Conservation (phyloP, 202 grass and related monocot species). For the Hordeum pubiflorum region DNA sequence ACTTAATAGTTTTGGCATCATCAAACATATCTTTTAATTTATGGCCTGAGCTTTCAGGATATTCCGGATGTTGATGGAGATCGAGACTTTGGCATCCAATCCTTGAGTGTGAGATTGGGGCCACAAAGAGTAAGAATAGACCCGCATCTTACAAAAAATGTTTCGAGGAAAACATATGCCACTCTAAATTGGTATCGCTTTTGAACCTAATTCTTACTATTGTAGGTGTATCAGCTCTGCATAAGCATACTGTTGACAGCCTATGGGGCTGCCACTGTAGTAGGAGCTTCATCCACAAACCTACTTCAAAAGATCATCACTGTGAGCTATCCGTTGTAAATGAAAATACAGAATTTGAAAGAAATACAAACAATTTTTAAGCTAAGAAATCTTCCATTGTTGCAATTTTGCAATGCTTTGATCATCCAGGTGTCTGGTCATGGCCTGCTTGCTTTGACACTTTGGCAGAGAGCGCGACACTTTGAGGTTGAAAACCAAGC, state of each 20-base stretch:
- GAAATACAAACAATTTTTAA: neutral
- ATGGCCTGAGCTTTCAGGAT: conserved; percentile 44
- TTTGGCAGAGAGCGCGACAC: conserved; percentile 35
- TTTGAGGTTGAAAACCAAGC: conserved; percentile 38
- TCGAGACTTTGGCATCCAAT: conserved; percentile 63
- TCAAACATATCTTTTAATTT: neutral
- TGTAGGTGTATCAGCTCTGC: conserved; percentile 80
- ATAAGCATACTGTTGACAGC: conserved; percentile 60
- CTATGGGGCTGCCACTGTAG: conserved; percentile 51
- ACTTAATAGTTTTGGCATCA: neutral
- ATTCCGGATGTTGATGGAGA: conserved; percentile 85
- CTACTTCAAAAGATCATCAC: conserved; percentile 31
- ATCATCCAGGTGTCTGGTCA: conserved; percentile 54
- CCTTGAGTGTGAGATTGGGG: conserved; percentile 60
- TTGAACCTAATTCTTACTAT: neutral
- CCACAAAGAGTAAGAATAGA: conserved; percentile 43
- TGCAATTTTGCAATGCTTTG: neutral
- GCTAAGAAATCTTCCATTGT: neutral
- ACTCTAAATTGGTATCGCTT: neutral
- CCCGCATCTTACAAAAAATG: neutral
- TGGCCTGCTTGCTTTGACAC: conserved; percentile 42
- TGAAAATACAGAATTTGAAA: neutral
- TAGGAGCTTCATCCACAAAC: conserved; percentile 52
- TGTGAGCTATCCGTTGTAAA: conserved; percentile 22
- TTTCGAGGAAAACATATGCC: neutral